These are phyloP conservation scores for Edaphochlamys debaryana DNA, from an alignment of 139 green algal genomes.

Conservation along the genomic window DNA sequence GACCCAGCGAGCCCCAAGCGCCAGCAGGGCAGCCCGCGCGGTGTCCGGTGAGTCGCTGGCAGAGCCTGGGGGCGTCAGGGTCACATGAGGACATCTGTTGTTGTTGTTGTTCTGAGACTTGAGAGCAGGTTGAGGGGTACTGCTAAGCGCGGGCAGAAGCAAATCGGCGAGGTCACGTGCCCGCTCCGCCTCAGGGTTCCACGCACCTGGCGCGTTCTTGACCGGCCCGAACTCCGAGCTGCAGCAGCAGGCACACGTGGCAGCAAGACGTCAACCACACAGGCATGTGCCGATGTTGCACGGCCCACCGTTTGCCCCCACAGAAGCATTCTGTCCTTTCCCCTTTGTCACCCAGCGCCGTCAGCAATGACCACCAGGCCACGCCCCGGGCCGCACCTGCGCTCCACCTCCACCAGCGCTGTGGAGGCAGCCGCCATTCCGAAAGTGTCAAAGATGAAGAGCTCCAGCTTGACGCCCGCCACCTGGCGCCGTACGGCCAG, in stretches of 20 bases:
- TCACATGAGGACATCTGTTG: too few relatives aligned
- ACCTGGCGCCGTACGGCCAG: neutral
- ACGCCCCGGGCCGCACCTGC: conserved; percentile 39
- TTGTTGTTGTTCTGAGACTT: too few relatives aligned
- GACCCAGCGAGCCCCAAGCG: conserved; percentile 72
- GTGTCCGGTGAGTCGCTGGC: conserved; percentile 86
- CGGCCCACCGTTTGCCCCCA: too few relatives aligned
- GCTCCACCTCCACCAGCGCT: conserved; percentile 69
- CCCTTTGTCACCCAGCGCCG: too few relatives aligned
- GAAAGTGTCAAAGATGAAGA: conserved; percentile 98
- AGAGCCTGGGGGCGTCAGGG: conserved; percentile 72
- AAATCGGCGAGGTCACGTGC: too few relatives aligned
- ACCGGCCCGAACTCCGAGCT: conserved; percentile 89
- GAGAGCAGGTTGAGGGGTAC: too few relatives aligned
- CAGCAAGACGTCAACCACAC: neutral
- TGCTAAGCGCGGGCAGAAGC: too few relatives aligned
- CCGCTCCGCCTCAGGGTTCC: too few relatives aligned
- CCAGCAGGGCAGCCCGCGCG: conserved; percentile 76
- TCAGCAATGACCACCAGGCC: too few relatives aligned
- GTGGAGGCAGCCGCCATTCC: conserved; percentile 57
- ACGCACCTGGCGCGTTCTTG: conserved; percentile 82
- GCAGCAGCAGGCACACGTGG: conserved; percentile 55
- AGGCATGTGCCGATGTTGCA: too few relatives aligned
- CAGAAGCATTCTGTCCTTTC: too few relatives aligned
- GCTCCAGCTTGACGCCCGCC: conserved; percentile 93